Conservation (phyloP, 192 early-diverging fungal species). For the Funneliformis mosseae region DNA sequence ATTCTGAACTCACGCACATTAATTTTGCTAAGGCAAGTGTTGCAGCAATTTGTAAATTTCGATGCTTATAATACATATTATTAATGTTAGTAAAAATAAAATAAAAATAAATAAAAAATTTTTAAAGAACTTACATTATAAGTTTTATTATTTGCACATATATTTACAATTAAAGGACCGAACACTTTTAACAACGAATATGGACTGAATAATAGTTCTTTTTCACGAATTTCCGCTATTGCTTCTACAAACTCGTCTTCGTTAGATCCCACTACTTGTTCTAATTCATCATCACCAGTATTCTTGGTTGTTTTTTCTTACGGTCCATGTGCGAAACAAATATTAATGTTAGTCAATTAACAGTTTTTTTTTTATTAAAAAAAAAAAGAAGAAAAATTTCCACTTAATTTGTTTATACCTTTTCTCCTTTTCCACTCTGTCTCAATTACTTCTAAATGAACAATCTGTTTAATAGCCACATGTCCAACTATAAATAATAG, state of each 20-base stretch:
- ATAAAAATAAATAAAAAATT: neutral
- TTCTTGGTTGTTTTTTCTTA: conserved; percentile 38
- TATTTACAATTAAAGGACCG: conserved; percentile 78
- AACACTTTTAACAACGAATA: conserved; percentile 77
- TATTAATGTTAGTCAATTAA: neutral
- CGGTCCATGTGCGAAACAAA: neutral
- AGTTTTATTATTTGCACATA: conserved; percentile 79
- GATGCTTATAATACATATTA: conserved; percentile 56
- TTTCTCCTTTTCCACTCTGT: conserved; percentile 90
- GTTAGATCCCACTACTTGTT: conserved; percentile 87
- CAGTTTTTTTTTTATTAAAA: neutral
- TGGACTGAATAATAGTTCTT: conserved; percentile 84
- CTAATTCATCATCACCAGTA: conserved; percentile 80
- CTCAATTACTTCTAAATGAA: conserved; percentile 93
- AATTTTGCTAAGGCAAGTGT: conserved; percentile 90
- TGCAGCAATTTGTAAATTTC: conserved; percentile 84
- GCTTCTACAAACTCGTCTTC: conserved; percentile 97
- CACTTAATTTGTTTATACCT: conserved; percentile 32
- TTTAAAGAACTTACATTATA: conserved; percentile 65
- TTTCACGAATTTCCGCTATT: conserved; percentile 83
- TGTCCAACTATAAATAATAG: conserved; percentile 94
- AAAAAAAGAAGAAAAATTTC: neutral
- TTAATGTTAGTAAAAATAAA: neutral
- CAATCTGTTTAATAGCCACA: conserved; percentile 95
- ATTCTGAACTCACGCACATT: conserved; percentile 95